These are phyloP conservation scores for Fusarium avenaceum DNA, from an alignment of 2,329 filamentous ascomycete genomes.

Conservation along the genomic window DNA sequence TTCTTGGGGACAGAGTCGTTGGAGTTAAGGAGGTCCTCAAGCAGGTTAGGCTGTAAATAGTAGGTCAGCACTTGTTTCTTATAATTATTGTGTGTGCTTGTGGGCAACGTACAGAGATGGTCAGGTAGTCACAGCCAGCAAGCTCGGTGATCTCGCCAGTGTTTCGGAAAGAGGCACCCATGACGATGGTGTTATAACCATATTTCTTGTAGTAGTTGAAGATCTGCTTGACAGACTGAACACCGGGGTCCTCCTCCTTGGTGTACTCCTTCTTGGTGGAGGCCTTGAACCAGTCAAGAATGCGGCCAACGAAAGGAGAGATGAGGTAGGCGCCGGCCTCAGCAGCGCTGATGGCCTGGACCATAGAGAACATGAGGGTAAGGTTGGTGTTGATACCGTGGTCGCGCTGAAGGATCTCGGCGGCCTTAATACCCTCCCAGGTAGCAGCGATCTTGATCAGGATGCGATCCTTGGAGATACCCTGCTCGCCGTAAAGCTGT, in stretches of 20 bases:
- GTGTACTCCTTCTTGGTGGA: constrained; percentile 92
- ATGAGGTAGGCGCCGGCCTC: constrained; percentile 98
- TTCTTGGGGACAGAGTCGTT: constrained; percentile 87
- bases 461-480: constrained; percentile 92
- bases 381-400: constrained; percentile 98
- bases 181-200: constrained; percentile 99
- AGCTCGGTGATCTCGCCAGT: constrained; percentile 97
- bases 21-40: constrained; percentile 94
- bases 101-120: constrained; percentile 82
- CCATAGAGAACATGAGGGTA: constrained; percentile 97
- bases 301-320: constrained; percentile 98
- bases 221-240: constrained; percentile 92
- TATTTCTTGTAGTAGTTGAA: constrained; percentile 99
- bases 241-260: constrained; percentile 93
- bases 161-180: constrained; percentile 99
- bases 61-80: constrained; percentile 36
- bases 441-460: constrained; percentile 99
- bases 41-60: constrained; percentile 79
- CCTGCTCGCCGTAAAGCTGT: constrained; percentile 92
- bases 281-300: constrained; percentile 99
- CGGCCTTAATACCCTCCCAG: constrained; percentile 99
- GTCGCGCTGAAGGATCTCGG: constrained; percentile 94
- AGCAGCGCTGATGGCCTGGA: constrained; percentile 94
- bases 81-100: neutral
- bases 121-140: constrained; percentile 98